Percentiles rank a stretch among this genome's conserved stretches.
phyloP scores from a whole-genome alignment of 768 basidiomycete genomes.

The Sporobolomyces pararoseus region DNA sequence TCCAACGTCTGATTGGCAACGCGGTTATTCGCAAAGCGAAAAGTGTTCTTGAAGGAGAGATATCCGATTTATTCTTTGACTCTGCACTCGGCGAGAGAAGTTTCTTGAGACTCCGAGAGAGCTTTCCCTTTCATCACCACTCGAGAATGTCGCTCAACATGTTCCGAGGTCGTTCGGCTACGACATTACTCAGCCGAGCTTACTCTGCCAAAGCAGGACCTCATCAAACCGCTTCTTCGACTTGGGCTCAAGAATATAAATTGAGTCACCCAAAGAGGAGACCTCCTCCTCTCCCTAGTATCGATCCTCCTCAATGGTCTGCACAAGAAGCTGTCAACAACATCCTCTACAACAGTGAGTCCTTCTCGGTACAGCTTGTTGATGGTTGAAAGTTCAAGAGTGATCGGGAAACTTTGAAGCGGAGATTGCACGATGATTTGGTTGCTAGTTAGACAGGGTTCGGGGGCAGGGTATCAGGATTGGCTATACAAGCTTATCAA shows the following conservation, averaged over 20 bases:
- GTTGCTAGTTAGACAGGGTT: no score
- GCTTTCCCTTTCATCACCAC: background rate
- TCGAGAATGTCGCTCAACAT: slow-evolving; percentile 13
- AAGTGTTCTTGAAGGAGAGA: no score
- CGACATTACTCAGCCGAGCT: background rate
- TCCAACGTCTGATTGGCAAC: no score
- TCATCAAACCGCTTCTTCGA: slow-evolving; percentile 48
- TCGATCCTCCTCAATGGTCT: slow-evolving; percentile 74
- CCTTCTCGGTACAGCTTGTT: background rate
- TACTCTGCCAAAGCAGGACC: slow-evolving; percentile 9
- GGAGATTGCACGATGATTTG: no score
- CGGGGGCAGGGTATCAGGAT: no score
- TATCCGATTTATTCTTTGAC: no score
- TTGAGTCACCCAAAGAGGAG: slow-evolving; percentile 59
- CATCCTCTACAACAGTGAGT: slow-evolving; percentile 73
- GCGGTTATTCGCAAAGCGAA: no score
- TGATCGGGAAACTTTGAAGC: slow-evolving; percentile 53
- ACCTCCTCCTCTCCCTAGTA: slow-evolving; percentile 79
- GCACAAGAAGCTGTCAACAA: slow-evolving; percentile 97
- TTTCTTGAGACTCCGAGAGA: no score
- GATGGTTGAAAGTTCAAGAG: background rate
- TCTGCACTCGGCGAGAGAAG: no score
- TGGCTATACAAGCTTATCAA: no score
- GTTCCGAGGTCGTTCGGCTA: background rate
- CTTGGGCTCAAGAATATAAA: slow-evolving; percentile 92